Conservation (phyloP, 202 grass and related monocot species). For the Digitaria exilis region DNA sequence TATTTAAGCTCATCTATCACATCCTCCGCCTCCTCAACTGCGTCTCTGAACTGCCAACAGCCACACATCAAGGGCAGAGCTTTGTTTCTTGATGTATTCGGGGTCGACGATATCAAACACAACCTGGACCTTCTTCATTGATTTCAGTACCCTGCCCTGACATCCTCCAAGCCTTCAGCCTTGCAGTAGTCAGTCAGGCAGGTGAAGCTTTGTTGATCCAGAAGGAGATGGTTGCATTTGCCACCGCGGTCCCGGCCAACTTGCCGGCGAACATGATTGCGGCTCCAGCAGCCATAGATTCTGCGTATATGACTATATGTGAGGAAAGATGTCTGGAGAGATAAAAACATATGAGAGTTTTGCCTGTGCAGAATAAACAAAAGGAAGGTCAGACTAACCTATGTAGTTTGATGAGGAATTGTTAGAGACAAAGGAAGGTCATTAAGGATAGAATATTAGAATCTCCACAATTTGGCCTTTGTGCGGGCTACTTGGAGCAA, state of each 20-base stretch:
- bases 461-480: not conserved
- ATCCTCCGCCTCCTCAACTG: slow-evolving; percentile 45
- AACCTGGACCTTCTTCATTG: slow-evolving; percentile 23
- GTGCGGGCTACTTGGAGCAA: not conserved
- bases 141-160: slow-evolving; percentile 29
- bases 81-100: slow-evolving; percentile 10
- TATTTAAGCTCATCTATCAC: slow-evolving; percentile 51
- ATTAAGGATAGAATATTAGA: not conserved
- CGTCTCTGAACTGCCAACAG: slow-evolving; percentile 53
- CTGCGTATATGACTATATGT: not conserved
- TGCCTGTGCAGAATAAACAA: not conserved
- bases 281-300: slow-evolving; percentile 10
- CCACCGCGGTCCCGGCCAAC: not conserved
- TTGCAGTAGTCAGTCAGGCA: slow-evolving; percentile 34
- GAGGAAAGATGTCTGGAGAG: slow-evolving; percentile 14
- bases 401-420: slow-evolving; percentile 4
- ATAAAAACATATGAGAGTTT: slow-evolving; percentile 13
- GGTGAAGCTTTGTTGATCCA: slow-evolving; percentile 32
- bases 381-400: not conserved
- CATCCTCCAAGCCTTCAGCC: slow-evolving; percentile 39
- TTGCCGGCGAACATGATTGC: slow-evolving; percentile 34
- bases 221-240: slow-evolving; percentile 20
- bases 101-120: slow-evolving; percentile 27
- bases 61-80: slow-evolving; percentile 25
- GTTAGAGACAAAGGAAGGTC: too few species aligned